Evolutionary conservation across 148 eudicot species (phyloP).

Genomic region (Polygonum aviculare): DNA sequence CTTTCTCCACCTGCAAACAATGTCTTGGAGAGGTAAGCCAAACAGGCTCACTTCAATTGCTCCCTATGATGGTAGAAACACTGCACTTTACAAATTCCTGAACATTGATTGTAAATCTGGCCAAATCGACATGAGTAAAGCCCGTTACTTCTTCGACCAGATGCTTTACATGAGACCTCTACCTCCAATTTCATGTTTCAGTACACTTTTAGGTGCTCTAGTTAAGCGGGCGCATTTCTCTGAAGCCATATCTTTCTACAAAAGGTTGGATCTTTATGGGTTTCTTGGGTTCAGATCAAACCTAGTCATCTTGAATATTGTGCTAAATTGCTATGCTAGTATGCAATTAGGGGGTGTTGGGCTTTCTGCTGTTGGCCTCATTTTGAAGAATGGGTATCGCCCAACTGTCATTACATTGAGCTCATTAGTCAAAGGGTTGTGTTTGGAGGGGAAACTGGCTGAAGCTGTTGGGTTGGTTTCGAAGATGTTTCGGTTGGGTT

Average conservation of each 20-base stretch:
- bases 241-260: slow-evolving; percentile 12
- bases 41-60: neutral
- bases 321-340: slow-evolving; percentile 23
- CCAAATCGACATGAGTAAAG: neutral
- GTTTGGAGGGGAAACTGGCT: slow-evolving; percentile 12
- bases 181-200: slow-evolving; percentile 18
- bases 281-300: slow-evolving; percentile 7
- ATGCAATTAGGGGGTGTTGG: slow-evolving; percentile 17
- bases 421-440: slow-evolving; percentile 21
- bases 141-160: slow-evolving; percentile 9
- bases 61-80: neutral
- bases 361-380: slow-evolving; percentile 16
- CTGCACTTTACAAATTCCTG: neutral
- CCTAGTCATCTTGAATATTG: slow-evolving; percentile 15
- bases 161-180: slow-evolving; percentile 17
- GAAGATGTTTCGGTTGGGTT: slow-evolving; percentile 19
- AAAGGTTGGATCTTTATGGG: slow-evolving; percentile 7
- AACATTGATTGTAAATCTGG: neutral
- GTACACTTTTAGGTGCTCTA: slow-evolving; percentile 12
- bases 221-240: slow-evolving; percentile 12
- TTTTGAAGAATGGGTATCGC: slow-evolving; percentile 19
- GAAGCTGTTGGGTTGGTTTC: slow-evolving; percentile 13
- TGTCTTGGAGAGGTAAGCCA: neutral
- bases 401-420: slow-evolving; percentile 13
- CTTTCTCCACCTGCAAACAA: neutral